Evolutionary conservation across 768 basidiomycete genomes (phyloP).

Genomic region (Boletus bicolor): DNA sequence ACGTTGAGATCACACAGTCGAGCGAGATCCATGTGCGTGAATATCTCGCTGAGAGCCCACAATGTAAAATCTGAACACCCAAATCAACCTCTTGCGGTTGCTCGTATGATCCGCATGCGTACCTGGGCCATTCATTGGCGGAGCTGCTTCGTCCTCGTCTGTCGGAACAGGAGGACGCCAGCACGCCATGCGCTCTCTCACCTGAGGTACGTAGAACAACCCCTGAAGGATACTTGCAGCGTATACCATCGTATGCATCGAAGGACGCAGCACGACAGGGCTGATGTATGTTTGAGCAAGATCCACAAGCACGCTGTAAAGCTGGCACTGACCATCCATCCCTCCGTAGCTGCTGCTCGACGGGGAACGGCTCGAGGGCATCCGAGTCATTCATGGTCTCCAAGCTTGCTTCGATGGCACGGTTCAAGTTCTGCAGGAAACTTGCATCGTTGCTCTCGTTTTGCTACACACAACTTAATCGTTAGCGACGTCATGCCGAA

Average conservation of each 20-base stretch:
- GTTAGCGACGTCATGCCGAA: background rate
- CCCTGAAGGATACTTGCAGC: conserved; percentile 55
- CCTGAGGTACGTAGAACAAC: conserved; percentile 69
- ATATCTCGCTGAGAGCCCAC: conserved; percentile 62
- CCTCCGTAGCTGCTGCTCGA: conserved; percentile 52
- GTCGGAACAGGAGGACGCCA: conserved; percentile 33
- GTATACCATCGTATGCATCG: conserved; percentile 47
- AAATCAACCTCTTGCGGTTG: background rate
- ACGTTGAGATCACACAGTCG: conserved; percentile 55
- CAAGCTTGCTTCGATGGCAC: conserved; percentile 71
- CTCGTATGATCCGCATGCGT: conserved; percentile 21
- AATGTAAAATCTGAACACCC: conserved; percentile 42
- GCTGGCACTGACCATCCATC: conserved; percentile 49
- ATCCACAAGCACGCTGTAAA: background rate
- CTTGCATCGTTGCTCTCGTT: conserved; percentile 38
- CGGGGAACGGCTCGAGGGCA: conserved; percentile 50
- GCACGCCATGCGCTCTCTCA: conserved; percentile 42
- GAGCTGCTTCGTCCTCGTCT: conserved; percentile 17
- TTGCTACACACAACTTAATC: conserved; percentile 18
- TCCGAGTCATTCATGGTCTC: conserved; percentile 45
- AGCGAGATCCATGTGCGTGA: conserved; percentile 67
- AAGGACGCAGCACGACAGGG: conserved; percentile 69
- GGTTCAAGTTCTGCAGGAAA: conserved; percentile 62
- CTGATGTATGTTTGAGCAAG: conserved; percentile 33
- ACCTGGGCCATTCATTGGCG: conserved; percentile 37